Evolutionary conservation across 163 green algal genomes (phyloP).

Genomic region (Chloromonas sp.): DNA sequence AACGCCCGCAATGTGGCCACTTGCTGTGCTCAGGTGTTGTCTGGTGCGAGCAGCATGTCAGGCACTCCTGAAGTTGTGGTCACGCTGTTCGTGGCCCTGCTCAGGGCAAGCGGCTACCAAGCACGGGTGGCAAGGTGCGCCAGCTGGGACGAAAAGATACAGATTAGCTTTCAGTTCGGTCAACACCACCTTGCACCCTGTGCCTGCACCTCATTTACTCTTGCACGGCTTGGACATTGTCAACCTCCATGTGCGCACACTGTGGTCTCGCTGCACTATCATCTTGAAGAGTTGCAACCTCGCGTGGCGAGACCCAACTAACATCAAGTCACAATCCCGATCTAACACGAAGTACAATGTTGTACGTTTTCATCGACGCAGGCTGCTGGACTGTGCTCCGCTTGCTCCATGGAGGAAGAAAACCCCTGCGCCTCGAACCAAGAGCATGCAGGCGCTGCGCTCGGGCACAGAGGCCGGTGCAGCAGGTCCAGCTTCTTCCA

Average conservation of each 20-base stretch:
- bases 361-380: neutral
- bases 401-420: constrained; percentile 21
- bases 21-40: neutral
- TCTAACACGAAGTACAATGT: neutral
- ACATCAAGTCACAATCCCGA: neutral
- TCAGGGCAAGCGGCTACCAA: constrained; percentile 45
- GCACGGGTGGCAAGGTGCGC: constrained; percentile 24
- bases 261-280: too few relatives aligned
- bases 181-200: neutral
- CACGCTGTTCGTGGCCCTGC: constrained; percentile 59
- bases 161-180: neutral
- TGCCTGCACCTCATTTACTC: neutral
- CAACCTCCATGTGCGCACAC: neutral
- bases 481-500: neutral
- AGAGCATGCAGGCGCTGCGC: neutral
- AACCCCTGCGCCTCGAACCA: neutral
- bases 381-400: constrained; percentile 25
- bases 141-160: neutral
- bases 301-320: neutral
- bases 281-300: too few relatives aligned
- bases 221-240: neutral
- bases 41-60: neutral
- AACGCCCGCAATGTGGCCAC: neutral
- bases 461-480: neutral
- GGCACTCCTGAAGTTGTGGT: constrained; percentile 43